Evolutionary conservation across 306 rosid genomes (phyloP).

Genomic region (Dryas alaskensis): DNA sequence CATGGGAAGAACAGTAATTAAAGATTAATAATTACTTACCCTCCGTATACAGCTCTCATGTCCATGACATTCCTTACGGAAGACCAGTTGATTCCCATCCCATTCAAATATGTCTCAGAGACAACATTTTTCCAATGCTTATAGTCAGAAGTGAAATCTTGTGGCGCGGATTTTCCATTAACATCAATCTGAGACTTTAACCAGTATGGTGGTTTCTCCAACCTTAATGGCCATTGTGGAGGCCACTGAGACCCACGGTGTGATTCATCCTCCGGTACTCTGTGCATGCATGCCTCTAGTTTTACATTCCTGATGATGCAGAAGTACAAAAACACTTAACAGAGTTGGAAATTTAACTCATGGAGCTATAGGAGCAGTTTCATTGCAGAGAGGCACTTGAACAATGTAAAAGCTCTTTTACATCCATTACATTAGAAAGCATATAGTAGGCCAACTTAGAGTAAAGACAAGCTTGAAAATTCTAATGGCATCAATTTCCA

Average conservation of each 20-base stretch:
- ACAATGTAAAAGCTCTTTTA: slow-evolving; percentile 1
- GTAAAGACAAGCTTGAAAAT: background rate
- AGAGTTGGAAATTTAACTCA: background rate
- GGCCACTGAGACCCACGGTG: slow-evolving; percentile 78
- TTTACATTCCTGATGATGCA: slow-evolving; percentile 61
- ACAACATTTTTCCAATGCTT: slow-evolving; percentile 70
- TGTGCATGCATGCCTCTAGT: slow-evolving; percentile 69
- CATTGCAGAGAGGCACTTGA: background rate
- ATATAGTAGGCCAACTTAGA: background rate
- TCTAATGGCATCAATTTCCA: background rate
- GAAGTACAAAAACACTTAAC: slow-evolving; percentile 9
- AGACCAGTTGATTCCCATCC: slow-evolving; percentile 73
- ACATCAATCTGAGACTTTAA: slow-evolving; percentile 56
- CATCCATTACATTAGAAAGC: slow-evolving; percentile 11
- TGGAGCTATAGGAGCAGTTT: background rate
- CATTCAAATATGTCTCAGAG: slow-evolving; percentile 61
- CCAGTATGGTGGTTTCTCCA: slow-evolving; percentile 83
- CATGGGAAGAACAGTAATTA: background rate
- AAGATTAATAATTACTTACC: slow-evolving; percentile 48
- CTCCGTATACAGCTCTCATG: slow-evolving; percentile 87
- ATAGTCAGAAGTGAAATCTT: slow-evolving; percentile 62
- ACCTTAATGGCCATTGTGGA: slow-evolving; percentile 66
- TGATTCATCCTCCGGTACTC: slow-evolving; percentile 47
- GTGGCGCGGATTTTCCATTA: slow-evolving; percentile 51
- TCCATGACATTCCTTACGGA: slow-evolving; percentile 81